Evolutionary conservation across 2,329 filamentous ascomycete genomes (phyloP), one percentile per base, ranked within the genome.

Genomic region (Clarireedia monteithiana): DNA sequence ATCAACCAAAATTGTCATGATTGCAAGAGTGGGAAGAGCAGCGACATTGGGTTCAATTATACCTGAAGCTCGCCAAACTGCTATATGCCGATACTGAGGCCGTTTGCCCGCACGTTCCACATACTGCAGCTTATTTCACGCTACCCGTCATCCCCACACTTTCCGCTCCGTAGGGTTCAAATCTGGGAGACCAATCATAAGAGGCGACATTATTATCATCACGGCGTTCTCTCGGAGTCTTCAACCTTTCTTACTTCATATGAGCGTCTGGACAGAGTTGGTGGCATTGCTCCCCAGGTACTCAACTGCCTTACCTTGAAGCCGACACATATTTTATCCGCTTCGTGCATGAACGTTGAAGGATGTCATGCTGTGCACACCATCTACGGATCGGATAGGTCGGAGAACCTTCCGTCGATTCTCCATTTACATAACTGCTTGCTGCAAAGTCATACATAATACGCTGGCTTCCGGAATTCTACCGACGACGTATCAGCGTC

Each of bases 181-280:
- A 10, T 34, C 26, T 6, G 24, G 12, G 7, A 17, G 6, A 5
- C 52, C 52, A 55, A 50, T 50, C 5, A 50, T 9, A n/a, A 20
- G 9, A 3, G 14, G 15, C 14, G 5, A 17, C 6, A 50, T 27
- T 34, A 17, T 44, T 15, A 34, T 42, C 24, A 40, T 17, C 27
- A 24, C 52, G 52, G 52, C 38, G 52, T 50, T 42, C 38, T 49
- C 46, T 55, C 52, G 52, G 52, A 26, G 50, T 50, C 36, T 55
- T 15, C 7, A 20, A 1, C 12, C 14, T 36, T 17, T 34, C 34
- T 49, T 34, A 15, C 7, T 49, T 54, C 36, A 44, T 20, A 24
- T 14, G 15, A 24, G 17, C n/a, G 7, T 34, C 12, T 3, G 26
- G 38, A 30, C 7, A 12, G 17, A 20, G n/a, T n/a, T 40, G 15